Base-by-base conservation (phyloP, 345 rosid species). In the Mercurialis annua region DNA sequence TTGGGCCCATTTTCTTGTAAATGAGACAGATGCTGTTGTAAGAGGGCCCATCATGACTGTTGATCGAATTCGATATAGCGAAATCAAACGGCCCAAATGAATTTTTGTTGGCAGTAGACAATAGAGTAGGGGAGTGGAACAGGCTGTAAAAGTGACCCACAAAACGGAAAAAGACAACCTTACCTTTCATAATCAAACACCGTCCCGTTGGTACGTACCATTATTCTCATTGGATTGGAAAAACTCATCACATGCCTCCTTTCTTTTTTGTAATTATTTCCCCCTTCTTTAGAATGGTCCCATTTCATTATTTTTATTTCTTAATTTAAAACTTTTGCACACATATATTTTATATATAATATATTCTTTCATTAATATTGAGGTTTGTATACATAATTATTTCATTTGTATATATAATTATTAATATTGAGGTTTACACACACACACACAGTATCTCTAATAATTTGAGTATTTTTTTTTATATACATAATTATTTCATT, bases 111-210 rank as follows among this genome's bases (percentile, higher is more conserved):
- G 44, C 44, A 40, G 8, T 40, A 30, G 34, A 29, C 6, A 30
- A 4, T 56, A 33, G 26, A 58, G 42, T 33, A 30, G 10, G 10
- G 36, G 49, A 47, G 18, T 53, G 27, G 27, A 67, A 65, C 77
- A 77, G 76, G 56, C 81, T 74, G 81, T 74, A 67, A 52, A 24
- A 68, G 40, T 50, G 81, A 62, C 73, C 64, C 67, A 18, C 62
- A 62, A 40, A n/a, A 66, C 66, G 73, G 75, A 58, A n/a, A 17
- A 40, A 27, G 51, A 68, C 70, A 33, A 54, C 33, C 20, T 69
- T 47, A 16, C 57, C 68, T 74, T 59, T 64, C 76, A 10, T 26
- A 48, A 6, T 63, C 81, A 69, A n/a, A 46, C 66, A 8, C 70
- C 76, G 62, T 68, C 78, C 78, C 68, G 70, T 69, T 73, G 1